Conservation (phyloP, 345 rosid genomes). For the Pseudoturritis turrita region DNA sequence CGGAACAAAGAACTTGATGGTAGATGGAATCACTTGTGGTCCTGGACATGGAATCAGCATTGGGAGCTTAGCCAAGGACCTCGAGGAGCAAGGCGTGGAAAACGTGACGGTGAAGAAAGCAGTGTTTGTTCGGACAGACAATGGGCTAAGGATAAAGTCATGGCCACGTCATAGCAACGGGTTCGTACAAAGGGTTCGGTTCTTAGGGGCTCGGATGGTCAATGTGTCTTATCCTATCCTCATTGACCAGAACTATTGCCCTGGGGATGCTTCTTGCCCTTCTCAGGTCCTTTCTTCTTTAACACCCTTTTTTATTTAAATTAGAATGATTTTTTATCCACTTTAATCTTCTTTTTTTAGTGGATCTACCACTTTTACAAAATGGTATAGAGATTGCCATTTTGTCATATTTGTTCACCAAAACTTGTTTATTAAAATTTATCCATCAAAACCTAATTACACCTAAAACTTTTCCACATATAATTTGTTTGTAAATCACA, state of each 20-base stretch:
- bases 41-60: slow-evolving; percentile 77
- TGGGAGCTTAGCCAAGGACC: slow-evolving; percentile 46
- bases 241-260: slow-evolving; percentile 64
- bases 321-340: no score
- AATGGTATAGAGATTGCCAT: no score
- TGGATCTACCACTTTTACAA: no score
- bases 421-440: no score
- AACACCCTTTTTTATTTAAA: neutral
- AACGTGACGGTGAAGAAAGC: slow-evolving; percentile 43
- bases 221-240: slow-evolving; percentile 47
- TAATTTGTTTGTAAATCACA: no score
- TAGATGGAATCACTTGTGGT: slow-evolving; percentile 49
- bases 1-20: slow-evolving; percentile 46
- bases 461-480: no score
- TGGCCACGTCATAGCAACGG: slow-evolving; percentile 68
- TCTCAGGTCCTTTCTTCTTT: slow-evolving; percentile 31
- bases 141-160: slow-evolving; percentile 60
- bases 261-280: slow-evolving; percentile 45
- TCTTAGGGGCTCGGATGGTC: slow-evolving; percentile 33
- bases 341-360: no score
- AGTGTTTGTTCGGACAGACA: slow-evolving; percentile 37
- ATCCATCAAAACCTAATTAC: no score
- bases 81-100: slow-evolving; percentile 49
- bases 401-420: no score
- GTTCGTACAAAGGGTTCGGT: slow-evolving; percentile 41